phyloP scores from a whole-genome alignment of 441 rosid species.

The Adansonia grandidieri region DNA sequence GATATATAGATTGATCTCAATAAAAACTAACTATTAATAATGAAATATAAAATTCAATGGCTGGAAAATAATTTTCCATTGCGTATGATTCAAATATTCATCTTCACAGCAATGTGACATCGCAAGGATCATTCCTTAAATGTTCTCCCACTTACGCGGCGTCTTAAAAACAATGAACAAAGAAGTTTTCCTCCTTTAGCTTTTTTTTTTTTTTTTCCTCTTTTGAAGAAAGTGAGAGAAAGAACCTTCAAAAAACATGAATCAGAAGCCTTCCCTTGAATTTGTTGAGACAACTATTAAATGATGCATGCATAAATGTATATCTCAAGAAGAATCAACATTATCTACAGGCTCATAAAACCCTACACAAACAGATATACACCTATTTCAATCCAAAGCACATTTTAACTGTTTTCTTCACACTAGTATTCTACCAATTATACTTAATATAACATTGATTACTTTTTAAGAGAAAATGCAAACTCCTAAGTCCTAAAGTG shows the following conservation, averaged over 20 bases:
- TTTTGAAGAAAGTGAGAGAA: not conserved
- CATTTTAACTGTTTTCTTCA: not conserved
- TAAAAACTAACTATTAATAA: too few species aligned
- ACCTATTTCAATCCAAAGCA: not conserved
- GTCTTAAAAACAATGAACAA: too few species aligned
- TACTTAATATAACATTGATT: not conserved
- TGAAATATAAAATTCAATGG: too few species aligned
- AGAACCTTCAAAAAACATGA: not conserved
- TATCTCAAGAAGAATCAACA: not conserved
- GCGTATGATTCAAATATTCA: too few species aligned
- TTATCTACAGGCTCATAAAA: slow-evolving; percentile 4
- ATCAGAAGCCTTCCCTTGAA: slow-evolving; percentile 5
- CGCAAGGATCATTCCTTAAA: too few species aligned
- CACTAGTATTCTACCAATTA: not conserved
- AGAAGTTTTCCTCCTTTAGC: too few species aligned
- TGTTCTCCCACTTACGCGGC: too few species aligned
- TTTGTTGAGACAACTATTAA: not conserved
- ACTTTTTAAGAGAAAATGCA: not conserved
- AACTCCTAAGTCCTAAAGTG: not conserved
- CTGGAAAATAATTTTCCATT: too few species aligned
- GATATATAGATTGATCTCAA: too few species aligned
- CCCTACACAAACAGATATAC: not conserved
- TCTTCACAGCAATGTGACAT: too few species aligned
- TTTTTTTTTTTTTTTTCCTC: not conserved
- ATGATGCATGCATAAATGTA: not conserved